A percentile compares a stretch with the other conserved stretches of the same genome.
phyloP scores from a whole-genome alignment of 2,329 filamentous ascomycete species.

The Pseudogymnoascus sp. region DNA sequence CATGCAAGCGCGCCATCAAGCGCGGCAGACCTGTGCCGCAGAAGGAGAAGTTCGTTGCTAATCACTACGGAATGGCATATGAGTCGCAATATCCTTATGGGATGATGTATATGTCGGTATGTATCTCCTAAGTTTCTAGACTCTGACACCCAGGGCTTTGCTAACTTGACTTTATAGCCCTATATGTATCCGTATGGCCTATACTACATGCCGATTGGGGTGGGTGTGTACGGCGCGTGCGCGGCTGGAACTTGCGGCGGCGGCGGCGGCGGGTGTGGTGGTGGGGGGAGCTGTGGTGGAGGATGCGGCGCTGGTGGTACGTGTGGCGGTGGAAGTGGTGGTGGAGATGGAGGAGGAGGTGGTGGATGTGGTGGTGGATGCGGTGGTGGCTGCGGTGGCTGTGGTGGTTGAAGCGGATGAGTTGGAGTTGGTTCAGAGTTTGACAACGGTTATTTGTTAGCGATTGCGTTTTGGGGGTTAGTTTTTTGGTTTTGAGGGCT shows the following conservation, averaged over 20 bases:
- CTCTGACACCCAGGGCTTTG: constrained; percentile 10
- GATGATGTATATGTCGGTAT: constrained; percentile 6
- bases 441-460: neutral
- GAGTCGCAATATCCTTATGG: neutral
- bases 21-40: constrained; percentile 42
- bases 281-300: constrained; percentile 36
- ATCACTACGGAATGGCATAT: constrained; percentile 31
- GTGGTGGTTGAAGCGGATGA: neutral
- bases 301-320: constrained; percentile 34
- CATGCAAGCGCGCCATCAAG: constrained; percentile 40
- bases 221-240: constrained; percentile 20
- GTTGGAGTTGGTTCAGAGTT: neutral
- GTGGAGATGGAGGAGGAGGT: constrained; percentile 24
- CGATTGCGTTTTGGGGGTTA: neutral
- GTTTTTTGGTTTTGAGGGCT: neutral
- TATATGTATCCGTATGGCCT: constrained; percentile 22
- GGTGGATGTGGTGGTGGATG: constrained; percentile 19
- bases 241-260: constrained; percentile 40
- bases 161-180: constrained; percentile 22
- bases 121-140: neutral
- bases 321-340: constrained; percentile 25
- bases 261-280: constrained; percentile 33
- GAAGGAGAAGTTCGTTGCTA: constrained; percentile 39
- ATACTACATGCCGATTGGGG: constrained; percentile 20
- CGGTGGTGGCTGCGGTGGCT: constrained; percentile 17